Conservation (phyloP, 306 rosid species). For the Sindora glabra region DNA sequence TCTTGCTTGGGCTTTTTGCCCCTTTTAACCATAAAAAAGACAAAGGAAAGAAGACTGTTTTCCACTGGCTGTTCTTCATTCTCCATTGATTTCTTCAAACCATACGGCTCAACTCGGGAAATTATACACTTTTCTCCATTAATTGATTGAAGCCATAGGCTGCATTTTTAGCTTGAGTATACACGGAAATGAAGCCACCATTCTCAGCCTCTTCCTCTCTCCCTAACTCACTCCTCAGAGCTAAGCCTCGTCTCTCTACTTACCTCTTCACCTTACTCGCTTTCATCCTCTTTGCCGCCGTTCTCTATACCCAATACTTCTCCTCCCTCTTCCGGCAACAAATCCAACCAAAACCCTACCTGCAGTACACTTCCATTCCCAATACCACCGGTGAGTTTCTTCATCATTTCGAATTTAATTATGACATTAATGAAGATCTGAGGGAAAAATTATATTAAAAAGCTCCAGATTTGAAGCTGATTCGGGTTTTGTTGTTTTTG, state of each 20-base stretch:
- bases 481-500: conserved; percentile 4
- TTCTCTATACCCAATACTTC: conserved; percentile 68
- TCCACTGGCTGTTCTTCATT: too few species aligned
- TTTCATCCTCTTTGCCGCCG: conserved; percentile 64
- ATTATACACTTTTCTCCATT: too few species aligned
- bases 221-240: conserved; percentile 30
- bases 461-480: too few species aligned
- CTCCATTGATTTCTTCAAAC: too few species aligned
- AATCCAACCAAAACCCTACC: conserved; percentile 32
- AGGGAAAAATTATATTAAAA: too few species aligned
- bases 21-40: too few species aligned
- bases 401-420: background rate
- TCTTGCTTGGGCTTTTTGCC: too few species aligned
- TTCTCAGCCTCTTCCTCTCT: conserved; percentile 36
- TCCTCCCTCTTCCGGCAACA: conserved; percentile 57
- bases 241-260: conserved; percentile 66
- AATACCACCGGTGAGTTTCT: conserved; percentile 40
- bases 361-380: conserved; percentile 15
- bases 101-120: too few species aligned
- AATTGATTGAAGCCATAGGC: too few species aligned
- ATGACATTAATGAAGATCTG: too few species aligned
- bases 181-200: conserved; percentile 56
- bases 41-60: too few species aligned
- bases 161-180: too few species aligned
- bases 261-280: conserved; percentile 58